phyloP scores from a whole-genome alignment of 108 stramenopile species.

The Cylindrotheca closterium region DNA sequence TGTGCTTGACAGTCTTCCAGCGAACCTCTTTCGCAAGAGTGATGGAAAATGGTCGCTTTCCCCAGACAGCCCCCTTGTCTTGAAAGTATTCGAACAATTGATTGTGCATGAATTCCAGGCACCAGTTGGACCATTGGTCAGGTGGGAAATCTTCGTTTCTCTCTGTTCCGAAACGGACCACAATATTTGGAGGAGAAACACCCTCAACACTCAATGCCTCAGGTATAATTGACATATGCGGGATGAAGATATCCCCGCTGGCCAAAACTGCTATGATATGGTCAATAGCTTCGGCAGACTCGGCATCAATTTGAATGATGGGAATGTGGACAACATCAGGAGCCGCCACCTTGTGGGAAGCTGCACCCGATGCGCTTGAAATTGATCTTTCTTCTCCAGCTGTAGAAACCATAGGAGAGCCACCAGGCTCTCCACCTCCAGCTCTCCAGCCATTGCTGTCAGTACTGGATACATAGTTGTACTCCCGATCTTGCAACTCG shows the following conservation, averaged over 20 bases:
- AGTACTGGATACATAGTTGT: conserved; percentile 87
- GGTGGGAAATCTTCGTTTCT: conserved; percentile 84
- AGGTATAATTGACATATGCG: conserved; percentile 81
- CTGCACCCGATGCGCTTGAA: not conserved
- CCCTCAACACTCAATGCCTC: conserved; percentile 81
- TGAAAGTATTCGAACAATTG: conserved; percentile 85
- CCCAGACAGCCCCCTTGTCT: conserved; percentile 69
- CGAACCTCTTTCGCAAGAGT: conserved; percentile 79
- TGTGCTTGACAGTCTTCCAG: conserved; percentile 91
- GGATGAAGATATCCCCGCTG: conserved; percentile 84
- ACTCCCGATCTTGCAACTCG: conserved; percentile 87
- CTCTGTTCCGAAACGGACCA: conserved; percentile 84
- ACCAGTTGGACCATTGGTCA: conserved; percentile 92
- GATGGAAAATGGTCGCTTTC: conserved; percentile 81
- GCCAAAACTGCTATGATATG: conserved; percentile 74
- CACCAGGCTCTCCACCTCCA: conserved; percentile 82
- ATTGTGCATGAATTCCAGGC: conserved; percentile 89
- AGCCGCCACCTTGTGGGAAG: conserved; percentile 58
- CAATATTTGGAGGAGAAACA: conserved; percentile 73
- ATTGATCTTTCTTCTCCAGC: not conserved
- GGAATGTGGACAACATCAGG: conserved; percentile 86
- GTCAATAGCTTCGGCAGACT: conserved; percentile 52
- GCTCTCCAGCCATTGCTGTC: conserved; percentile 81
- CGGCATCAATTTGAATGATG: conserved; percentile 81
- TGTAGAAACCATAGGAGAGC: not conserved